These are phyloP conservation scores for Tremellales sp. DNA, from an alignment of 1,284 basidiomycete genomes.

Conservation along the genomic window DNA sequence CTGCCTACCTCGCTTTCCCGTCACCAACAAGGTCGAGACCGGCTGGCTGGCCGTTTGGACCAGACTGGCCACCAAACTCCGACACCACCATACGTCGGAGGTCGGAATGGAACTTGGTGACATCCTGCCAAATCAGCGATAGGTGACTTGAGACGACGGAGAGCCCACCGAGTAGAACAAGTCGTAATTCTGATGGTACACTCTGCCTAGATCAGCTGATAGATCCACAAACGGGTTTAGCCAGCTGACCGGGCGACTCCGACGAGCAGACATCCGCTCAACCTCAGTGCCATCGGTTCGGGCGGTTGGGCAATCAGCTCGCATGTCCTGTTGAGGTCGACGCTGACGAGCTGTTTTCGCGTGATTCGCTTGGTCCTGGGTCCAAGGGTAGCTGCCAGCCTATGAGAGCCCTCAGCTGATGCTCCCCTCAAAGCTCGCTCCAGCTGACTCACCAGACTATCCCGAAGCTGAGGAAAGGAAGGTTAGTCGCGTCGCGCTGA, in stretches of 20 bases:
- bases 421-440: background rate
- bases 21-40: conserved; percentile 32
- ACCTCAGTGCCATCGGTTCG: conserved; percentile 76
- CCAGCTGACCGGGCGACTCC: conserved; percentile 70
- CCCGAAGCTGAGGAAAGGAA: conserved; percentile 27
- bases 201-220: conserved; percentile 13
- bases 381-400: conserved; percentile 83
- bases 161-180: conserved; percentile 33
- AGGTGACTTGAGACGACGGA: background rate
- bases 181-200: conserved; percentile 34
- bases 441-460: conserved; percentile 35
- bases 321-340: conserved; percentile 74
- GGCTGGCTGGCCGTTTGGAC: conserved; percentile 1
- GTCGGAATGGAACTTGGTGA: conserved; percentile 27
- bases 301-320: conserved; percentile 69
- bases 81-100: conserved; percentile 26
- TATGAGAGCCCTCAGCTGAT: conserved; percentile 38
- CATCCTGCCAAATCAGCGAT: conserved; percentile 21
- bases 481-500: no score
- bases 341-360: conserved; percentile 69
- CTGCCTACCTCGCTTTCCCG: conserved; percentile 30
- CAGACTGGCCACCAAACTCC: conserved; percentile 9
- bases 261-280: conserved; percentile 80
- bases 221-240: conserved; percentile 16
- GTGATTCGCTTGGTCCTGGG: conserved; percentile 76